Base-by-base conservation (phyloP, 768 basidiomycete species). In the Termitomyces bulborhizus region DNA sequence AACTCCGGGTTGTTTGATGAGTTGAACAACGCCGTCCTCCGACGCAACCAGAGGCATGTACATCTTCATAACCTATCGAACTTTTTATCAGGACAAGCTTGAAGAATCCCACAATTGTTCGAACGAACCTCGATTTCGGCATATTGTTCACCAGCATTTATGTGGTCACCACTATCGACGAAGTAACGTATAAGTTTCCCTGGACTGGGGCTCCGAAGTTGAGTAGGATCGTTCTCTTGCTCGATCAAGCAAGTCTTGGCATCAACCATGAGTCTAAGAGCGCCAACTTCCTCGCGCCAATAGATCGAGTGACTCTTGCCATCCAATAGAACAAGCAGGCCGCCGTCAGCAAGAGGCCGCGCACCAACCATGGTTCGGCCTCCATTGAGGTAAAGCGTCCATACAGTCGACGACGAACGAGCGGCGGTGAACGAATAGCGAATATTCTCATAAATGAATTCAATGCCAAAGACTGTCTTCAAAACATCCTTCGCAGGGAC, bases 221-320 rank as follows among this genome's bases (percentile, higher is more conserved):
- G 96, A 24, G 97, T 99, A 15, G 97, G 97, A 65, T 99, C 97
- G 63, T 98, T 98, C 79, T 99, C 97, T 73, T 98, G 95, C 71
- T 98, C 97, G 62, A 99, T 94, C 73, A 98, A 79, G 69, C 95
- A 97, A 15, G 97, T 99, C 80, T 98, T 96, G 51, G 93, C 82
- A 72, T 99, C 96, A 57, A 99, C 87, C 85, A 93, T 93, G 66
- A 98, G 69, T 61, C 91, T 77, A 62, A 94, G 75, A 8, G 93
- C 90, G 53, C 94, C 97, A 52, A 98, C 97, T 75, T 99, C 97
- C 70, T 98, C 97, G 53, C 93, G 81, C 93, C 93, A 98, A 72
- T 99, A 99, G 51, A 97, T 80, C 24, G 97, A 95, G 72, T 99
- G 97, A 69, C 93, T 95, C 67, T 88, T 89, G 54, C 93, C 96